Evolutionary conservation across 2,329 filamentous ascomycete genomes (phyloP).

Genomic region (Ceratocystis papillata): DNA sequence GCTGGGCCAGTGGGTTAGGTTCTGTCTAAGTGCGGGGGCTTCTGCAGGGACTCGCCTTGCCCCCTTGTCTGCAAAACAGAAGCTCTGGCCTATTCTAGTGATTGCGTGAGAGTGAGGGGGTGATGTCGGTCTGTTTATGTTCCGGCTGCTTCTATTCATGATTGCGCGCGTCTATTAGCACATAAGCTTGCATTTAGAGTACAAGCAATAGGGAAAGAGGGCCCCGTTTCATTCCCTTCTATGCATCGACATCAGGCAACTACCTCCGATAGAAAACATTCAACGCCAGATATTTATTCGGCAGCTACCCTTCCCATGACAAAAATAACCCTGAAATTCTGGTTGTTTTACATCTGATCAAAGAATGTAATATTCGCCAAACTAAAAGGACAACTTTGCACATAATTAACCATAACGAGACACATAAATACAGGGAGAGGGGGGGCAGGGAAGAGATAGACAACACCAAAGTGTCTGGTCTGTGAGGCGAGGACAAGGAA

Average conservation of each 20-base stretch:
- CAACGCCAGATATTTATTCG: background rate
- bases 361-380: background rate
- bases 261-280: background rate
- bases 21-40: background rate
- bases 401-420: background rate
- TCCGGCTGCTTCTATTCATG: background rate
- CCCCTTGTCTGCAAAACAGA: background rate
- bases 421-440: background rate
- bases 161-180: background rate
- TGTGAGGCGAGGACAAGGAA: background rate
- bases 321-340: background rate
- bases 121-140: background rate
- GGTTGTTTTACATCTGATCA: background rate
- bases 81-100: background rate
- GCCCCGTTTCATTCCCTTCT: background rate
- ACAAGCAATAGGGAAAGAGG: background rate
- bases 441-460: background rate
- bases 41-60: background rate
- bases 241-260: background rate
- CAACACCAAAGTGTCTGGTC: background rate
- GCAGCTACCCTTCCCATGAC: background rate
- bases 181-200: background rate
- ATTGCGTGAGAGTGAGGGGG: background rate
- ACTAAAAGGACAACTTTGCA: background rate
- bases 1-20: too few species aligned